Evolutionary conservation across 495 filamentous ascomycete species (phyloP).

Genomic region (Daldinia bambusicola): DNA sequence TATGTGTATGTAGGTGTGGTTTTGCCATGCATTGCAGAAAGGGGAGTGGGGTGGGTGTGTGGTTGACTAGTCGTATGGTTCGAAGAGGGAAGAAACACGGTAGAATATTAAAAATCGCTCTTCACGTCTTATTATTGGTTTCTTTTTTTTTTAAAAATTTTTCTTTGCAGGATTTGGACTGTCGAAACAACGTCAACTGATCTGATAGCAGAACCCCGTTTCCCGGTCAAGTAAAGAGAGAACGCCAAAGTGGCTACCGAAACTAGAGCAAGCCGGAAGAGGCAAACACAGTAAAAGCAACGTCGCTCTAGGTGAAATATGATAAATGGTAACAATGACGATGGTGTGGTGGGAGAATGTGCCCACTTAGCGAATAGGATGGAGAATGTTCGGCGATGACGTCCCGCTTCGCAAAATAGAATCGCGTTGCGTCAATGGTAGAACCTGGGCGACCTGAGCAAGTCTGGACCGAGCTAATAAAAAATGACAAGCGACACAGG

Average conservation of each 20-base stretch:
- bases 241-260: conserved; percentile 1
- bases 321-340: conserved; percentile 40
- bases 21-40: conserved; percentile 39
- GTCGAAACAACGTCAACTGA: conserved; percentile 25
- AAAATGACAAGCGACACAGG: too few species aligned
- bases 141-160: neutral
- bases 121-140: conserved; percentile 24
- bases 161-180: conserved; percentile 14
- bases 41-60: conserved; percentile 34
- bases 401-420: conserved; percentile 41
- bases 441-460: conserved; percentile 24
- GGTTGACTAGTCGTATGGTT: conserved; percentile 20
- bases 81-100: conserved; percentile 12
- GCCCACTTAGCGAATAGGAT: conserved; percentile 31
- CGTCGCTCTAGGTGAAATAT: conserved; percentile 21
- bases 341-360: conserved; percentile 36
- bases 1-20: conserved; percentile 40
- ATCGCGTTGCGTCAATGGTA: conserved; percentile 43
- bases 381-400: conserved; percentile 32
- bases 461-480: too few species aligned
- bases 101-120: conserved; percentile 19
- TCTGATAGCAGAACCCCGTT: conserved; percentile 26
- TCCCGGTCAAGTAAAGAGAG: conserved; percentile 4
- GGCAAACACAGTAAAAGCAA: conserved; percentile 14
- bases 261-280: neutral